These are phyloP conservation scores for Rhizophora apiculata DNA, from an alignment of 345 rosid species.

Conservation along the genomic window DNA sequence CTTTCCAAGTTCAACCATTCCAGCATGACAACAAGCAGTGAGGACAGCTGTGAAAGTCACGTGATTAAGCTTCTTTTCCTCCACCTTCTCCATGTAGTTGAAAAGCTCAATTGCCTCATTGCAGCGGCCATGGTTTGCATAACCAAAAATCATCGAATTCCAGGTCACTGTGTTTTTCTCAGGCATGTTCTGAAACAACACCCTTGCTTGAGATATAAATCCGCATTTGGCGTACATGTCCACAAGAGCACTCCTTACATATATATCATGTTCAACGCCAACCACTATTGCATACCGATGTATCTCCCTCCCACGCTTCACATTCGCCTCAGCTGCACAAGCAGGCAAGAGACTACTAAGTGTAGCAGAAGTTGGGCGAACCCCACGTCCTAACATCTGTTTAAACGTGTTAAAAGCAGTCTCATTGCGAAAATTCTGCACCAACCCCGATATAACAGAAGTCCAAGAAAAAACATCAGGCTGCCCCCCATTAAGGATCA, in stretches of 20 bases:
- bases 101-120: conserved; percentile 66
- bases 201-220: conserved; percentile 53
- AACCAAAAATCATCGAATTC: conserved; percentile 87
- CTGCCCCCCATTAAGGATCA: conserved; percentile 45
- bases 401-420: conserved; percentile 58
- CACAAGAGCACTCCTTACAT: conserved; percentile 67
- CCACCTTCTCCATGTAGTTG: conserved; percentile 53
- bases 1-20: conserved; percentile 61
- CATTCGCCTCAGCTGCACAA: conserved; percentile 45
- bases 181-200: conserved; percentile 45
- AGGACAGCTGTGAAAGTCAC: conserved; percentile 75
- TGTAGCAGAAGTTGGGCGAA: conserved; percentile 57
- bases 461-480: conserved; percentile 87
- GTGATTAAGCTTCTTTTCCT: conserved; percentile 54
- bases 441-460: conserved; percentile 69
- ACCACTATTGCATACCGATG: conserved; percentile 60
- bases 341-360: conserved; percentile 73
- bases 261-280: conserved; percentile 60
- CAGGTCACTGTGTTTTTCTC: conserved; percentile 62
- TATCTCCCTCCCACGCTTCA: conserved; percentile 61
- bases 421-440: conserved; percentile 50
- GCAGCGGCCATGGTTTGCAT: conserved; percentile 71
- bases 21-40: conserved; percentile 76
- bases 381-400: conserved; percentile 52
- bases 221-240: conserved; percentile 91